Percentiles rank a stretch among this genome's conserved stretches.
Evolutionary conservation across 2,329 filamentous ascomycete genomes (phyloP).

Genomic region (Alternaria atra): DNA sequence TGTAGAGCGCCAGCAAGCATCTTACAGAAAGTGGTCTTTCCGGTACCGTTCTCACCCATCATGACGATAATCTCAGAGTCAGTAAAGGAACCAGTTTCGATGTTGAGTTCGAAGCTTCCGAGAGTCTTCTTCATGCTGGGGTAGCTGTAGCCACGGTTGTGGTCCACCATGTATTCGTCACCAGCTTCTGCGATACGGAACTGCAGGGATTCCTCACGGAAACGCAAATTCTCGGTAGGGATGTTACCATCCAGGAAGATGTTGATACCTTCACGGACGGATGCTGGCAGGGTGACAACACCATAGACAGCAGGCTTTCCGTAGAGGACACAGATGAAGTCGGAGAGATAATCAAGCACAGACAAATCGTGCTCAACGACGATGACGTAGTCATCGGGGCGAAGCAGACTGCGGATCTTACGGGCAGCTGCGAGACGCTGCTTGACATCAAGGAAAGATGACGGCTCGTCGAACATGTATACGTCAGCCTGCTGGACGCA

Average conservation of each 20-base stretch:
- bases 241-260: slow-evolving; percentile 99
- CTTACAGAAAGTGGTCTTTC: slow-evolving; percentile 98
- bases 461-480: slow-evolving; percentile 99
- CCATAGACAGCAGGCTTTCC: slow-evolving; percentile 95
- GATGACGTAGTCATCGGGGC: slow-evolving; percentile 93
- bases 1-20: slow-evolving; percentile 93
- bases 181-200: slow-evolving; percentile 92
- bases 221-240: slow-evolving; percentile 96
- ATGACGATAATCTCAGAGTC: slow-evolving; percentile 99
- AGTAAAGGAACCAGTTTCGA: slow-evolving; percentile 88
- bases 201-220: slow-evolving; percentile 94
- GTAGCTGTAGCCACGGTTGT: slow-evolving; percentile 84
- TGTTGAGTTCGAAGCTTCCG: slow-evolving; percentile 82
- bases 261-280: slow-evolving; percentile 98
- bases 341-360: slow-evolving; percentile 96
- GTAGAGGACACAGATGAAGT: slow-evolving; percentile 98
- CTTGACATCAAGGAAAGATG: slow-evolving; percentile 99
- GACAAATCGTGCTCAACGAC: slow-evolving; percentile 99
- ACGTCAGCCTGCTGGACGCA: slow-evolving; percentile 92
- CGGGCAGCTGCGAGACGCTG: slow-evolving; percentile 92
- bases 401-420: slow-evolving; percentile 89
- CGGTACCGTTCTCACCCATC: slow-evolving; percentile 99
- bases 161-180: slow-evolving; percentile 88
- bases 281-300: slow-evolving; percentile 94
- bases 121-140: slow-evolving; percentile 93